These are phyloP conservation scores for Akebia trifoliata DNA, from an alignment of 164 flowering plant genomes.

Conservation along the genomic window DNA sequence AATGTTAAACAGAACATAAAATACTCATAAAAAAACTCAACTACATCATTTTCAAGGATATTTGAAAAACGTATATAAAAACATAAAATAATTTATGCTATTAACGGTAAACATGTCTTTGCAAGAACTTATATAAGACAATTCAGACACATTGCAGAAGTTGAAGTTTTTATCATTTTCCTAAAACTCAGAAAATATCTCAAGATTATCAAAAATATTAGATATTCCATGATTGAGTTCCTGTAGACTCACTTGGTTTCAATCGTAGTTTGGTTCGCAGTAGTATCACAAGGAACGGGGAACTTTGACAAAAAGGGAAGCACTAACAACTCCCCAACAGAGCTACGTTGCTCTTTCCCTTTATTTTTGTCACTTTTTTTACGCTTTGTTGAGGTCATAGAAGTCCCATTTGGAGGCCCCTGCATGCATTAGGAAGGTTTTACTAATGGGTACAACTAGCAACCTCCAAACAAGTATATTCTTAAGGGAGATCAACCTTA, in stretches of 20 bases:
- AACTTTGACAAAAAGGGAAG: conserved; percentile 77
- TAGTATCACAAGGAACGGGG: conserved; percentile 48
- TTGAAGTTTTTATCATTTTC: neutral
- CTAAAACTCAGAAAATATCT: neutral
- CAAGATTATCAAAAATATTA: neutral
- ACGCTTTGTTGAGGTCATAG: conserved; percentile 44
- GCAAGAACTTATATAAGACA: too few species aligned
- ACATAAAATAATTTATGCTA: too few species aligned
- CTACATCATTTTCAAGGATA: too few species aligned
- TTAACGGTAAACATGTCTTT: too few species aligned
- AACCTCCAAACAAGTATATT: neutral
- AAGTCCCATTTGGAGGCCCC: conserved; percentile 55
- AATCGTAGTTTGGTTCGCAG: conserved; percentile 23
- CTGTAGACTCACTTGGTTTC: conserved; percentile 43
- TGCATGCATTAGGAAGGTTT: conserved; percentile 17
- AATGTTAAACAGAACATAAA: too few species aligned
- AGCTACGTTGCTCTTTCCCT: conserved; percentile 32
- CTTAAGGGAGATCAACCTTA: conserved; percentile 39
- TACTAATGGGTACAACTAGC: neutral
- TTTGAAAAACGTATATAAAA: too few species aligned
- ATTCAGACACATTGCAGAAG: too few species aligned
- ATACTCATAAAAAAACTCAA: too few species aligned
- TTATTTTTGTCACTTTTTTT: conserved; percentile 66
- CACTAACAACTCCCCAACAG: conserved; percentile 69
- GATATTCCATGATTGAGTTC: neutral